Conservation (phyloP, 352 stramenopile genomes). For the Blastocystis sp. region DNA sequence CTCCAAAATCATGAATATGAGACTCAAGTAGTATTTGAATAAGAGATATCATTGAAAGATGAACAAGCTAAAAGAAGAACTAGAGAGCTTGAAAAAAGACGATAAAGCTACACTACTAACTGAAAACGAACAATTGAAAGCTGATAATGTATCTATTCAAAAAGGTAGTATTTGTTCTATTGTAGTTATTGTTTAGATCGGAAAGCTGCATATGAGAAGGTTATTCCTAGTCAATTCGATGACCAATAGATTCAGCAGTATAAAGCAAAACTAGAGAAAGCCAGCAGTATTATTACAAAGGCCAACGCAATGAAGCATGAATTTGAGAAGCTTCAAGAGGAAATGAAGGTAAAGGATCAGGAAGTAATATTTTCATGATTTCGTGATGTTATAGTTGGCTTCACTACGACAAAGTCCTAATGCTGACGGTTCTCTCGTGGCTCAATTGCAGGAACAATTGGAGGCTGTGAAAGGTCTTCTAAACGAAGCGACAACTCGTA, state of each 20-base stretch:
- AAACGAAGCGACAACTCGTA: neutral
- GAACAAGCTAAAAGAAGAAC: neutral
- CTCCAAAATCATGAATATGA: conserved; percentile 25
- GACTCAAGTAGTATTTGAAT: neutral
- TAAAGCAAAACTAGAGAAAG: conserved; percentile 47
- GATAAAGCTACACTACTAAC: neutral
- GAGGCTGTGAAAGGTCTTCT: neutral
- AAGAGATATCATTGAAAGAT: neutral
- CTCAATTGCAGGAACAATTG: neutral
- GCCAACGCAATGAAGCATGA: conserved; percentile 51
- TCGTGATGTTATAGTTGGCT: neutral
- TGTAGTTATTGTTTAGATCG: conserved; percentile 1
- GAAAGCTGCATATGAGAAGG: conserved; percentile 34
- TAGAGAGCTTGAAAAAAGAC: conserved; percentile 27
- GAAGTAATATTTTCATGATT: neutral
- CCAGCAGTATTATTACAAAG: conserved; percentile 29
- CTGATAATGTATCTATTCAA: neutral
- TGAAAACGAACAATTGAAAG: conserved; percentile 20
- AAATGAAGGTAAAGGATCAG: neutral
- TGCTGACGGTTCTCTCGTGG: neutral
- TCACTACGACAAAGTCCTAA: neutral
- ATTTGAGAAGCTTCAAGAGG: conserved; percentile 36
- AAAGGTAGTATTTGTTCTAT: neutral
- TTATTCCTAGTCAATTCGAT: neutral
- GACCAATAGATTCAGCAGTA: conserved; percentile 45